phyloP scores from a whole-genome alignment of 192 early-diverging fungal genomes.

The Podila clonocystis region DNA sequence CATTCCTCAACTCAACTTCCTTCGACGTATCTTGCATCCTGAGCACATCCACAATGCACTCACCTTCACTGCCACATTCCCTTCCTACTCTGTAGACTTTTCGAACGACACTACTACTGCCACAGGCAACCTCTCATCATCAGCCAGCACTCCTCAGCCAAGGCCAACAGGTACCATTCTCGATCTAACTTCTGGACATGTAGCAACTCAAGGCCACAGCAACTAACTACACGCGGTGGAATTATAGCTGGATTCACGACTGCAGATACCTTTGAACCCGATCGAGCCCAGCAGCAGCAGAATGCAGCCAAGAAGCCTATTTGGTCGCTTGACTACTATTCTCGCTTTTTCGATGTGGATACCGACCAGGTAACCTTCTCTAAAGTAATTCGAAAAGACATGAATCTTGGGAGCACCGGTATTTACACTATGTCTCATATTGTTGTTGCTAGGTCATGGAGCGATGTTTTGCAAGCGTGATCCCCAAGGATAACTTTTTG shows the following conservation, averaged over 20 bases:
- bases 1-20: conserved; percentile 7
- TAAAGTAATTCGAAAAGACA: no score
- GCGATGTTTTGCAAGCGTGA: conserved; percentile 72
- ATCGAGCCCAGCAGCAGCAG: conserved; percentile 3
- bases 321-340: conserved; percentile 92
- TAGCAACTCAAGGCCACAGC: neutral
- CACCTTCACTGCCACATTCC: neutral
- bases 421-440: no score
- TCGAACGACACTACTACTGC: conserved; percentile 16
- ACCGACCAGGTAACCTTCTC: conserved; percentile 75
- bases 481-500: conserved; percentile 82
- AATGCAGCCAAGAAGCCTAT: conserved; percentile 62
- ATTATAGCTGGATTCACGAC: conserved; percentile 22
- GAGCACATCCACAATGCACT: neutral
- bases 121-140: conserved; percentile 30
- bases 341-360: conserved; percentile 94
- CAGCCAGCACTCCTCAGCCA: conserved; percentile 32
- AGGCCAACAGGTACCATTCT: conserved; percentile 19
- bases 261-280: conserved; percentile 22
- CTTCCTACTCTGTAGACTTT: conserved; percentile 13
- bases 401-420: no score
- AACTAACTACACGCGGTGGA: no score
- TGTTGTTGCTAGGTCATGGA: conserved; percentile 72
- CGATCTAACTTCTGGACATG: neutral
- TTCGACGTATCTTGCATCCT: no score